These are phyloP conservation scores for Nematodospora anomalae DNA, from an alignment of 1,139 yeast species.

Conservation along the genomic window DNA sequence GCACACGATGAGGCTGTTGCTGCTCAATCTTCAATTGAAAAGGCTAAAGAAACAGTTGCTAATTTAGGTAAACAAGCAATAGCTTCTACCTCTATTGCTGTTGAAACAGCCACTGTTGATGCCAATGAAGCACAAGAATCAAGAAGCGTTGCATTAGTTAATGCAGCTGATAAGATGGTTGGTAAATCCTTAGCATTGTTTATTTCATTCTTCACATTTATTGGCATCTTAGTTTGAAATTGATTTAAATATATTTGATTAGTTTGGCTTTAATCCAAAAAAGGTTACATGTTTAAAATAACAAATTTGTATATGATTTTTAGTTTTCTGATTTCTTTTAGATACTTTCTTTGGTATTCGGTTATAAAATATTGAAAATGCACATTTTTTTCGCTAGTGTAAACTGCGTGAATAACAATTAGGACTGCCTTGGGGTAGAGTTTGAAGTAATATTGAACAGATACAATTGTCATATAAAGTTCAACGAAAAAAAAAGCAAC, in stretches of 20 bases:
- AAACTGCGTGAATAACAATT: too few relatives aligned
- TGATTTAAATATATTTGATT: background rate
- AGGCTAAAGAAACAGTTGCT: conserved; percentile 6
- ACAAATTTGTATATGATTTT: background rate
- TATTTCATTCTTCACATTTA: background rate
- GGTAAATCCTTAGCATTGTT: conserved; percentile 2
- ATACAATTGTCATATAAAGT: too few relatives aligned
- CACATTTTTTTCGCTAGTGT: too few relatives aligned
- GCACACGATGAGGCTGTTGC: conserved; percentile 9
- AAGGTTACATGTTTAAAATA: too few relatives aligned
- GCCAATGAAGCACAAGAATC: conserved; percentile 4
- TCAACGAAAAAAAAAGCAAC: too few relatives aligned
- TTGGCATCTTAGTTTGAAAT: conserved; percentile 2
- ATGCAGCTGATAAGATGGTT: conserved; percentile 2
- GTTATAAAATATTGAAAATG: too few relatives aligned
- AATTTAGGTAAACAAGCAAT: conserved; percentile 2
- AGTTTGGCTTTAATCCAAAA: background rate
- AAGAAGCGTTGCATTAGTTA: conserved; percentile 1
- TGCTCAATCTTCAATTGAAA: conserved; percentile 5
- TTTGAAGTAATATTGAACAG: too few relatives aligned
- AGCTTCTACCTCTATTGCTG: background rate
- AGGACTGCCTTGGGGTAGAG: too few relatives aligned
- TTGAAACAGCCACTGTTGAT: conserved; percentile 1
- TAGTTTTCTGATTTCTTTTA: background rate
- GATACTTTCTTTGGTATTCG: background rate